phyloP scores from a whole-genome alignment of 2,329 filamentous ascomycete genomes.

The Fusarium pilosicola region DNA sequence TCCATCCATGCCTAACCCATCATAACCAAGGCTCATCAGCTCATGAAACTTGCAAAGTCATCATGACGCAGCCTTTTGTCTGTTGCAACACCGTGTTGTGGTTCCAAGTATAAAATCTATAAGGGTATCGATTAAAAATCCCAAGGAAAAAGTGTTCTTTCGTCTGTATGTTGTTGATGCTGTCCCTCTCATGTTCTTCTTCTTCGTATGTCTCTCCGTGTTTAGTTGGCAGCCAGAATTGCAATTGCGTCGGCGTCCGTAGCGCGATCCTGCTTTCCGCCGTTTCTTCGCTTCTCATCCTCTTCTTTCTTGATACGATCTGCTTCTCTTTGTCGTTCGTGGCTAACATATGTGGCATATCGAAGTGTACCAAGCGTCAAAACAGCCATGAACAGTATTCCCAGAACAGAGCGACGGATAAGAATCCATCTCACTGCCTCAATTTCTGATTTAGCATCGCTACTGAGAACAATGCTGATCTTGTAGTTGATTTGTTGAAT shows the following conservation, averaged over 20 bases:
- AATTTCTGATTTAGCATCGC: slow-evolving; percentile 90
- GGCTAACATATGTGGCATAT: slow-evolving; percentile 66
- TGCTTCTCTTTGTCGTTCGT: slow-evolving; percentile 60
- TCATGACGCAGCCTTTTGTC: slow-evolving; percentile 11
- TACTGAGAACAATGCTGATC: slow-evolving; percentile 89
- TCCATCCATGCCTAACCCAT: neutral
- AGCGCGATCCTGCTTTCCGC: slow-evolving; percentile 58
- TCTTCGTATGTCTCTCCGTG: neutral
- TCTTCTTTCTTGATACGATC: slow-evolving; percentile 56
- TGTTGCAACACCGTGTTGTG: neutral
- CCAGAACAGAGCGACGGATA: slow-evolving; percentile 70
- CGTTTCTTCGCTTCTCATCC: slow-evolving; percentile 55
- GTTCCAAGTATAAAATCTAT: slow-evolving; percentile 39
- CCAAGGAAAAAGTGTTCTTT: slow-evolving; percentile 31
- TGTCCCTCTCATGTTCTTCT: neutral
- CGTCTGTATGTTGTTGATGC: slow-evolving; percentile 7
- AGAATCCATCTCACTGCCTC: slow-evolving; percentile 90
- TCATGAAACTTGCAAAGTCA: neutral
- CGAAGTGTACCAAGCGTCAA: slow-evolving; percentile 68
- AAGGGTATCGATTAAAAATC: slow-evolving; percentile 42
- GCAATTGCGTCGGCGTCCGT: slow-evolving; percentile 64
- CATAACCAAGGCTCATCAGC: slow-evolving; percentile 17
- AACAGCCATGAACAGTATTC: slow-evolving; percentile 73
- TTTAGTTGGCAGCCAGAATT: slow-evolving; percentile 66
- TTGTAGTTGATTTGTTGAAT: slow-evolving; percentile 97